Conservation (phyloP, 2,329 filamentous ascomycete genomes). For the Claviceps monticola region DNA sequence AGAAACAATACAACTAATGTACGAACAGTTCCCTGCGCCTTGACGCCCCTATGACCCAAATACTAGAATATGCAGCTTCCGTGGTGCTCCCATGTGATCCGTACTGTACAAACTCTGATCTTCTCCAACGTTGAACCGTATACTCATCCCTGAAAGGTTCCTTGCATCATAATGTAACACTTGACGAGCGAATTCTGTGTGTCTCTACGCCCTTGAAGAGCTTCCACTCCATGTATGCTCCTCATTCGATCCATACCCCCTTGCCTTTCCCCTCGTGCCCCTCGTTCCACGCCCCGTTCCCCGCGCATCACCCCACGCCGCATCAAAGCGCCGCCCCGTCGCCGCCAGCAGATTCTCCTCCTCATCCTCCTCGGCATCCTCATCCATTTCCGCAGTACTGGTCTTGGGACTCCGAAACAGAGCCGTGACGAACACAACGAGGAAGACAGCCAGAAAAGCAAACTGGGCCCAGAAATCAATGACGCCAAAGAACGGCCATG, state of each 20-base stretch:
- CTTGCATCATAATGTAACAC: too few species aligned
- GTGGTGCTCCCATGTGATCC: too few species aligned
- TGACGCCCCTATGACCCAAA: too few species aligned
- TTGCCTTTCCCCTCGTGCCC: slow-evolving; percentile 44
- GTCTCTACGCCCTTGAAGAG: slow-evolving; percentile 1
- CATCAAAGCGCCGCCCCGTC: slow-evolving; percentile 68
- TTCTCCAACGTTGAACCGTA: too few species aligned
- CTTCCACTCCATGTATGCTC: slow-evolving; percentile 5
- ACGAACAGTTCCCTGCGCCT: too few species aligned
- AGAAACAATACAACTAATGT: background rate
- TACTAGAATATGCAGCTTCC: too few species aligned
- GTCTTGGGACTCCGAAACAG: slow-evolving; percentile 70
- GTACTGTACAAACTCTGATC: too few species aligned
- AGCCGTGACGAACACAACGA: slow-evolving; percentile 66
- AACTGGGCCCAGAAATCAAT: slow-evolving; percentile 97
- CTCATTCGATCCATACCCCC: slow-evolving; percentile 9
- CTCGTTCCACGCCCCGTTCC: slow-evolving; percentile 78
- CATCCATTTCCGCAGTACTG: slow-evolving; percentile 65
- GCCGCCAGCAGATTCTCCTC: slow-evolving; percentile 83
- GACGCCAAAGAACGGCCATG: slow-evolving; percentile 88
- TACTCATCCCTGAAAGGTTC: too few species aligned
- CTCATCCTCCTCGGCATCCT: slow-evolving; percentile 81
- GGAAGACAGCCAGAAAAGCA: slow-evolving; percentile 70
- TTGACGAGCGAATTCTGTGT: background rate
- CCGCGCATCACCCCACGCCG: slow-evolving; percentile 80